Percentiles rank a stretch among this genome's conserved stretches.
Conservation (phyloP, 208 protist genomes). For the Tritrichomonas musculus region DNA sequence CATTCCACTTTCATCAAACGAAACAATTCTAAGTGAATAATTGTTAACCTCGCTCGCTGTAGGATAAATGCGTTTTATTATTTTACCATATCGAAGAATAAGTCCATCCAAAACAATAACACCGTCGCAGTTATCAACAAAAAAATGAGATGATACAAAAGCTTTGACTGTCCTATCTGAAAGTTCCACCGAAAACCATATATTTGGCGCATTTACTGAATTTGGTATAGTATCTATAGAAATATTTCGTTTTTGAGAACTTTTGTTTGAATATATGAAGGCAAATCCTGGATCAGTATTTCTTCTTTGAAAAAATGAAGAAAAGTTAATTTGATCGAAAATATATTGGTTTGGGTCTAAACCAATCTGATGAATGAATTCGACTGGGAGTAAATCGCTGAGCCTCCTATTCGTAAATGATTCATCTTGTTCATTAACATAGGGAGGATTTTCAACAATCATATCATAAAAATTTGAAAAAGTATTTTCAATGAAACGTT, state of each 20-base stretch:
- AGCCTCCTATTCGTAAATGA: neutral
- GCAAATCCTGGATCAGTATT: neutral
- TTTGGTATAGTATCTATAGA: no score
- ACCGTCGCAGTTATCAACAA: no score
- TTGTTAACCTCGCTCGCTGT: neutral
- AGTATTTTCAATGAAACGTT: no score
- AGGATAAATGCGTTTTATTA: neutral
- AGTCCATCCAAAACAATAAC: neutral
- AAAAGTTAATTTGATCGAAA: neutral
- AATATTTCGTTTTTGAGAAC: no score
- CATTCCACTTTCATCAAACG: neutral
- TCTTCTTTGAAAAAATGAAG: neutral
- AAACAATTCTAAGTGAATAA: neutral
- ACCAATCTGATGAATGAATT: neutral
- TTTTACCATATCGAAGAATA: neutral
- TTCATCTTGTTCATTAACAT: no score
- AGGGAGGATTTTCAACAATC: no score
- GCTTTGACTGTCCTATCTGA: no score
- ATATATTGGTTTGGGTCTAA: slow-evolving; percentile 25
- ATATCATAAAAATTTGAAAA: no score
- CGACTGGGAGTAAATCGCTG: neutral
- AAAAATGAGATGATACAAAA: no score
- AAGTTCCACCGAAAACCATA: no score
- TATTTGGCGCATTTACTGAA: no score
- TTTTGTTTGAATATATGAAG: no score